Conservation (phyloP, 2,329 filamentous ascomycete species). For the Exserohilum turcica region DNA sequence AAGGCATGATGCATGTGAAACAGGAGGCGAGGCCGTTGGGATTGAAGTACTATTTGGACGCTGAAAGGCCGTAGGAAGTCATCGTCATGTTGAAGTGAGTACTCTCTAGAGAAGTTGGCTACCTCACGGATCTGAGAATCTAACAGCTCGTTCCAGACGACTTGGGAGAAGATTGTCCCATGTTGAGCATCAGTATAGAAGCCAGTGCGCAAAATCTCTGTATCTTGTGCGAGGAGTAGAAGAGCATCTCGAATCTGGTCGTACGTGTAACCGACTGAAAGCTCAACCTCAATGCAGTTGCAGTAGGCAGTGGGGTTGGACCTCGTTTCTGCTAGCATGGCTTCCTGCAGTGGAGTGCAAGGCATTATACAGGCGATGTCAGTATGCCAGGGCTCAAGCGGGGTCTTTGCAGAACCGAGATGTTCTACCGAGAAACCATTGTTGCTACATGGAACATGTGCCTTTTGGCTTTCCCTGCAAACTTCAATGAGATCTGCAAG, state of each 20-base stretch:
- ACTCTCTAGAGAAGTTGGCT: conserved; percentile 48
- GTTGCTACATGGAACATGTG: background rate
- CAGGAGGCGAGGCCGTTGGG: conserved; percentile 24
- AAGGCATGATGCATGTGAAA: conserved; percentile 78
- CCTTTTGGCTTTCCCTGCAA: conserved; percentile 18
- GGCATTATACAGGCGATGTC: conserved; percentile 52
- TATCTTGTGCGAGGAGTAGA: conserved; percentile 45
- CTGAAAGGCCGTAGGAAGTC: conserved; percentile 64
- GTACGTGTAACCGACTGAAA: conserved; percentile 48
- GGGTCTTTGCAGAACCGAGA: conserved; percentile 1
- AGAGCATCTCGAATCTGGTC: conserved; percentile 49
- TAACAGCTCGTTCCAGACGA: conserved; percentile 65
- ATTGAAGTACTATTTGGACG: conserved; percentile 58
- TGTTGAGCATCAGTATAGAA: conserved; percentile 60
- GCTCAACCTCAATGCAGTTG: conserved; percentile 74
- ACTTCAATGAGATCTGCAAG: conserved; percentile 39
- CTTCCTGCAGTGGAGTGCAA: conserved; percentile 75
- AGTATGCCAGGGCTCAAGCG: conserved; percentile 15
- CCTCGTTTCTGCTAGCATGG: conserved; percentile 79
- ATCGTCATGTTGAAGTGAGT: conserved; percentile 43
- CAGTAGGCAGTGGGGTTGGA: conserved; percentile 68
- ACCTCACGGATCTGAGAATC: conserved; percentile 54
- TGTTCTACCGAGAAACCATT: background rate
- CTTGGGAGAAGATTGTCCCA: conserved; percentile 61
- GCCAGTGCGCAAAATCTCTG: conserved; percentile 74